Evolutionary conservation across 2,329 filamentous ascomycete species (phyloP).

Genomic region (Cladosporium sphaerospermum): DNA sequence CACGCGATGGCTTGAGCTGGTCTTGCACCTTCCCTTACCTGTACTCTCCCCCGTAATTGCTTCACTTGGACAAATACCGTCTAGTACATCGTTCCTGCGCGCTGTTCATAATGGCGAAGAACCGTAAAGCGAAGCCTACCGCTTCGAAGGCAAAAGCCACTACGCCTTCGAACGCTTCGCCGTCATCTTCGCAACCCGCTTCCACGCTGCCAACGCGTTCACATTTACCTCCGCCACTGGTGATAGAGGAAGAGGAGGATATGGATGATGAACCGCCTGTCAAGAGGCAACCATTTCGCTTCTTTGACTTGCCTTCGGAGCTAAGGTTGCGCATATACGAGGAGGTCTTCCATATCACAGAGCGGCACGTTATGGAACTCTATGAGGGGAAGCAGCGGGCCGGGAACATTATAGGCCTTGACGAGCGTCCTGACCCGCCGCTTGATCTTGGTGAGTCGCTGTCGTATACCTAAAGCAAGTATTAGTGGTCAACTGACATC

Average conservation of each 20-base stretch:
- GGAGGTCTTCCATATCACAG: conserved; percentile 46
- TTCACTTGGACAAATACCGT: background rate
- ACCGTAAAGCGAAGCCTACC: conserved; percentile 4
- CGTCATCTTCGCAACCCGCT: background rate
- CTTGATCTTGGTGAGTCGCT: conserved; percentile 49
- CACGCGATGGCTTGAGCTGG: conserved; percentile 28
- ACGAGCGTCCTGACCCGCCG: conserved; percentile 41
- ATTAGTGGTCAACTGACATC: background rate
- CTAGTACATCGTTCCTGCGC: background rate
- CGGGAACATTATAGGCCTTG: conserved; percentile 2
- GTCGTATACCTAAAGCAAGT: background rate
- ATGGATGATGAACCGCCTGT: conserved; percentile 7
- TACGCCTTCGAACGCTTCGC: background rate
- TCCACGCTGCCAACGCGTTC: conserved; percentile 15
- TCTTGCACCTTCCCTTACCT: conserved; percentile 6
- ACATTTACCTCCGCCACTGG: conserved; percentile 18
- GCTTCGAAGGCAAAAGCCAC: conserved; percentile 15
- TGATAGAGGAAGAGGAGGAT: conserved; percentile 1
- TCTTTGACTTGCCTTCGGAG: conserved; percentile 63
- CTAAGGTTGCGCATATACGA: conserved; percentile 64
- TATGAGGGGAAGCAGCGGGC: conserved; percentile 8
- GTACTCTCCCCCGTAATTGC: background rate
- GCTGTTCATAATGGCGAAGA: conserved; percentile 5
- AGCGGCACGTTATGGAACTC: conserved; percentile 6
- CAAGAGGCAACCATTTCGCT: conserved; percentile 48